These are phyloP conservation scores for Hypoxylon sp. DNA, from an alignment of 2,329 filamentous ascomycete genomes.

Conservation along the genomic window DNA sequence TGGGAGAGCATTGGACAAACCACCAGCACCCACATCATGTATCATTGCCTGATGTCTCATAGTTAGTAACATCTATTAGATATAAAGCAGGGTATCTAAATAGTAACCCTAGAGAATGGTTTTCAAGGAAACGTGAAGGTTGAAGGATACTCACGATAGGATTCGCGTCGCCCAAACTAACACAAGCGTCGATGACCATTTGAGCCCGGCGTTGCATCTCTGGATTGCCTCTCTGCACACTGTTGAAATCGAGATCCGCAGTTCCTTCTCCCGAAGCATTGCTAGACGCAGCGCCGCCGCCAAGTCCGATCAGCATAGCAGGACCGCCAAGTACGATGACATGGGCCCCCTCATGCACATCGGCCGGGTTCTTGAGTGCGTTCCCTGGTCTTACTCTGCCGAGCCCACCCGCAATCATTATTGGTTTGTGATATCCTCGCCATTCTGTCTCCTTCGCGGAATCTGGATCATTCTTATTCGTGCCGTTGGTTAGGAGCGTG, in stretches of 20 bases:
- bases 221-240: slow-evolving; percentile 95
- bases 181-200: slow-evolving; percentile 97
- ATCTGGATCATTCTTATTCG: slow-evolving; percentile 58
- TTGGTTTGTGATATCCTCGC: slow-evolving; percentile 96
- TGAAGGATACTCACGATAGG: slow-evolving; percentile 69
- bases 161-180: slow-evolving; percentile 83
- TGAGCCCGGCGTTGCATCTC: slow-evolving; percentile 96
- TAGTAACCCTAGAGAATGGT: not conserved
- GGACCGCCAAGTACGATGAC: slow-evolving; percentile 91
- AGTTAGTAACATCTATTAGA: slow-evolving; percentile 1
- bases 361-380: slow-evolving; percentile 83
- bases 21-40: slow-evolving; percentile 96
- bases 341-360: slow-evolving; percentile 88
- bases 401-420: slow-evolving; percentile 86
- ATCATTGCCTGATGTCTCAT: slow-evolving; percentile 75
- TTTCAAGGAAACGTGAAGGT: not conserved
- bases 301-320: slow-evolving; percentile 97
- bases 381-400: slow-evolving; percentile 92
- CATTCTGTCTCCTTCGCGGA: slow-evolving; percentile 69
- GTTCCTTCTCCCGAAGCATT: slow-evolving; percentile 88
- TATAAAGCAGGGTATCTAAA: not conserved
- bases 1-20: slow-evolving; percentile 79
- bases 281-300: slow-evolving; percentile 94
- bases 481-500: slow-evolving; percentile 81
- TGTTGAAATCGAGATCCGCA: slow-evolving; percentile 94